Base-by-base conservation (phyloP, 768 basidiomycete genomes). In the Kwoniella sp. region DNA sequence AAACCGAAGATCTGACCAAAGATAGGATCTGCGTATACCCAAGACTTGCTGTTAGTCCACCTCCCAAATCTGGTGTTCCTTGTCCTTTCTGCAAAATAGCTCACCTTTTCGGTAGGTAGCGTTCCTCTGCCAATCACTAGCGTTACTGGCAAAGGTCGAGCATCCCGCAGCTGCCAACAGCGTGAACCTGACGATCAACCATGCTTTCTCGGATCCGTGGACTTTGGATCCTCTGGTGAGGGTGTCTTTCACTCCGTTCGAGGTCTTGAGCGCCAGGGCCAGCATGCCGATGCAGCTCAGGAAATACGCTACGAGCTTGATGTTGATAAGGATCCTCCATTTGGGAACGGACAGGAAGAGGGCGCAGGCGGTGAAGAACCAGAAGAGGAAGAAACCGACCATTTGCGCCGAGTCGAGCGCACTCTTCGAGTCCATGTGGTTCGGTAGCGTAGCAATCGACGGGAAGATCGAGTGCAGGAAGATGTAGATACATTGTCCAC, bases 1-100 rank as follows among this genome's bases (percentile, higher is more conserved):
- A 78, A 78, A 1, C 77, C 77, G 23, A 76, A 22, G 9, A 78
- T 47, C 25, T 78, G 73, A 1, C 77, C 77, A 5, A 74, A 38
- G 62, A 78, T 72, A 0, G 72, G 70, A 51, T 74, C 72, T 47
- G 28, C 37, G 3, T 57, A 17, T 22, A 55, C 23, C 13, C 45
- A 11, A 13, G n/a, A n/a, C n/a, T n/a, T n/a, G n/a, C n/a, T n/a
- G n/a, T n/a, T n/a, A n/a, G n/a, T n/a, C n/a, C n/a, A n/a, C n/a
- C n/a, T n/a, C n/a, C n/a, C n/a, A n/a, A n/a, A n/a, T n/a, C n/a
- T n/a, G n/a, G n/a, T n/a, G 17, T 47, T 7, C 45, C 45, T 17
- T n/a, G 9, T 11, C n/a, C n/a, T 45, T 11, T n/a, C 9, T 45
- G 38, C 38, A n/a, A 9, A 11, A 45, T 29, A 2, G 22, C 51